phyloP scores from a whole-genome alignment of 2,329 filamentous ascomycete genomes.

The Teratosphaeriaceae sp. region DNA sequence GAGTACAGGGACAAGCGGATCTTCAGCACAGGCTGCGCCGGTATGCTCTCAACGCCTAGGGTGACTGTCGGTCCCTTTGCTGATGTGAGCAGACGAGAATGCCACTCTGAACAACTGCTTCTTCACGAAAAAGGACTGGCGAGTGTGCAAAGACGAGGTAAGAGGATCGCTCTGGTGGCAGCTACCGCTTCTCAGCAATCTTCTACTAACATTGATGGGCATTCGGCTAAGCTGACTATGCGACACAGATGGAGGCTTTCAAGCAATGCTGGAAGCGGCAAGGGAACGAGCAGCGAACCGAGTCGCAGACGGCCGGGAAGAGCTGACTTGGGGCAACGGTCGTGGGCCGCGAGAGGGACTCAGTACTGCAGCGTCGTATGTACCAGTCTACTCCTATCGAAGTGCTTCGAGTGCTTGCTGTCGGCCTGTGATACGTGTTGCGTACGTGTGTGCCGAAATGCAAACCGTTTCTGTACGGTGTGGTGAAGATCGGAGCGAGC shows the following conservation, averaged over 20 bases:
- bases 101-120: constrained; percentile 90
- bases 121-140: constrained; percentile 93
- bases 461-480: too few relatives aligned
- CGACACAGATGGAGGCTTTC: constrained; percentile 75
- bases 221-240: constrained; percentile 9
- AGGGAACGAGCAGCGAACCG: constrained; percentile 78
- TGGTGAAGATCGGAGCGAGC: too few relatives aligned
- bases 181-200: constrained; percentile 8
- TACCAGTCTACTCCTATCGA: too few relatives aligned
- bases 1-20: constrained; percentile 87
- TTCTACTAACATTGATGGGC: too few relatives aligned
- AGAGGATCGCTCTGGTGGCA: constrained; percentile 32
- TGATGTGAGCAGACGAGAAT: constrained; percentile 63
- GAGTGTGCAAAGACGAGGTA: constrained; percentile 81
- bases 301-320: constrained; percentile 64
- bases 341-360: too few relatives aligned
- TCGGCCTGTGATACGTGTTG: too few relatives aligned
- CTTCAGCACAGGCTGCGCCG: constrained; percentile 89
- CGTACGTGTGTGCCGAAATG: too few relatives aligned
- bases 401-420: too few relatives aligned
- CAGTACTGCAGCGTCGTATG: too few relatives aligned
- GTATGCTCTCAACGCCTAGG: constrained; percentile 42
- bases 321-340: too few relatives aligned
- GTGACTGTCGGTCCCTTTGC: background rate
- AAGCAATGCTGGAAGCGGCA: constrained; percentile 86